phyloP scores from a whole-genome alignment of 176 grass and related monocot genomes.

The Chrysopogon serrulatus region DNA sequence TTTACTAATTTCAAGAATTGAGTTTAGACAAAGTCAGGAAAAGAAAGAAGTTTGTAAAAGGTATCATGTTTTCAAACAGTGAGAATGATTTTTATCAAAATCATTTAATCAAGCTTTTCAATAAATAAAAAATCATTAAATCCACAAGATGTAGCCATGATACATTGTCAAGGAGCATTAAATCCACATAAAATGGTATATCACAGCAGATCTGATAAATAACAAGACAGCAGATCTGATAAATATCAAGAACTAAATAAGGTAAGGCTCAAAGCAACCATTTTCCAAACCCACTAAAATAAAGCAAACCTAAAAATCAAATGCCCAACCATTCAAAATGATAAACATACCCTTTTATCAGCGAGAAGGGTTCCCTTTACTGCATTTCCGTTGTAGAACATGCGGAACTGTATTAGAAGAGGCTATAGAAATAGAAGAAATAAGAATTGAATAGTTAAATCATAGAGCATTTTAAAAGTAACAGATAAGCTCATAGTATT shows the following conservation, averaged over 20 bases:
- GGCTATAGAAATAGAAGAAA: conserved; percentile 44
- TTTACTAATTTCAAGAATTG: no score
- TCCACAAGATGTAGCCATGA: background rate
- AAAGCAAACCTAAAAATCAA: background rate
- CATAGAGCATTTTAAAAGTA: background rate
- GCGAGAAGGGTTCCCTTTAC: conserved; percentile 72
- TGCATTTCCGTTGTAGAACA: conserved; percentile 61
- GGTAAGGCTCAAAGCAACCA: background rate
- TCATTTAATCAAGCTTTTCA: no score
- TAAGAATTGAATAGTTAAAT: background rate
- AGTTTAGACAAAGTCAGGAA: no score
- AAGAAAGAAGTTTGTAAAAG: no score
- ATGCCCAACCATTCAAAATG: background rate
- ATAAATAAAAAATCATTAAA: no score
- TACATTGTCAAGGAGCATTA: background rate
- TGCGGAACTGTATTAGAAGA: no score
- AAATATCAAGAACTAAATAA: background rate
- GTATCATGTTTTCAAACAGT: background rate
- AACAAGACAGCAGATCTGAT: background rate
- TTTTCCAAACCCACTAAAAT: background rate
- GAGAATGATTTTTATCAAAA: no score
- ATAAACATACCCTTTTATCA: conserved; percentile 47
- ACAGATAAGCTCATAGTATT: background rate
- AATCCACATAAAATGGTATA: background rate
- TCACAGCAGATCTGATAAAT: background rate